Evolutionary conservation across 176 grass and related monocot genomes (phyloP), one percentile per base, ranked within the genome.

Genomic region (Zizania latifolia): DNA sequence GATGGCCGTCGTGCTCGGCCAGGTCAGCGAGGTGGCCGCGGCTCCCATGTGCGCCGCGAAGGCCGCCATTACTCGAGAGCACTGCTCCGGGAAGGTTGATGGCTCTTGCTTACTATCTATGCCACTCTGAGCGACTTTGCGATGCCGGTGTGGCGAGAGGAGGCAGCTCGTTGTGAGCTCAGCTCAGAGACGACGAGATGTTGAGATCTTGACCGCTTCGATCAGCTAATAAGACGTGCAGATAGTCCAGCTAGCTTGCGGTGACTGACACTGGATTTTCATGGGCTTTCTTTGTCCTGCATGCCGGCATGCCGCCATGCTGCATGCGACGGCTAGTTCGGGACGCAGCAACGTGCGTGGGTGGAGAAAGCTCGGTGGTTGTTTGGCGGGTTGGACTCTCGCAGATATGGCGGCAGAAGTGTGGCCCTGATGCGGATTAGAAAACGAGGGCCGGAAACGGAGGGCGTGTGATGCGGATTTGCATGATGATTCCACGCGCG

Each of bases 351-450:
- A 17, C 1, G 46, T 1, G 17, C 46, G n/a, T 44, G 12, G 17
- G 30, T n/a, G 58, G 64, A 84, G 78, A 85, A 87, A 88, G 78
- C 85, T 85, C 82, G 82, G 78, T 71, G 67, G 78, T 65, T 28
- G 31, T 80, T 81, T 78, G 83, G 75, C 12, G 75, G 77, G 59
- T 38, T n/a, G n/a, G n/a, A n/a, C n/a, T n/a, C n/a, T n/a, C n/a
- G n/a, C n/a, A n/a, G n/a, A n/a, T n/a, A n/a, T n/a, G n/a, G n/a
- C n/a, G n/a, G n/a, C n/a, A n/a, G n/a, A n/a, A n/a, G n/a, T n/a
- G n/a, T n/a, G n/a, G n/a, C n/a, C n/a, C n/a, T n/a, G n/a, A n/a
- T n/a, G n/a, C n/a, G n/a, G n/a, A n/a, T n/a, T n/a, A n/a, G n/a
- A n/a, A n/a, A n/a, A n/a, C n/a, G n/a, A n/a, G n/a, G n/a, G n/a